Percentiles rank a stretch among this genome's conserved stretches.
Conservation (phyloP, 2,329 filamentous ascomycete species). For the Monosporascus sp. region DNA sequence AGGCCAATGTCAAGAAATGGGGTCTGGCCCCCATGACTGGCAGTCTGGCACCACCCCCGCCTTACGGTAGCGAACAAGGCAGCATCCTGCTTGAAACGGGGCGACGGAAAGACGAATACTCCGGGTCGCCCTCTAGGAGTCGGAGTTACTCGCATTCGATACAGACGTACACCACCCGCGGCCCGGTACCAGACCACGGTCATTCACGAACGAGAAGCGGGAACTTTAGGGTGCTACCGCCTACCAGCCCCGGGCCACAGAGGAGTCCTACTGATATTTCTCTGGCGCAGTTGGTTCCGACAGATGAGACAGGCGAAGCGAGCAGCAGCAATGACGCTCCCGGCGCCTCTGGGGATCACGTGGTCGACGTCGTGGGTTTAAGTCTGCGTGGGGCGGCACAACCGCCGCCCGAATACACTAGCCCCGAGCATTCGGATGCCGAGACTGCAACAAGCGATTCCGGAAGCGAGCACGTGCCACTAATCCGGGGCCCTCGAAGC, state of each 20-base stretch:
- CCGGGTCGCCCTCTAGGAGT: slow-evolving; percentile 35
- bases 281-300: slow-evolving; percentile 73
- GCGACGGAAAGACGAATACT: slow-evolving; percentile 53
- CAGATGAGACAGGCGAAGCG: slow-evolving; percentile 67
- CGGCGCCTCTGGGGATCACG: slow-evolving; percentile 30
- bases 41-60: slow-evolving; percentile 88
- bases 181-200: slow-evolving; percentile 46
- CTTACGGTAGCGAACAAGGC: slow-evolving; percentile 94
- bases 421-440: slow-evolving; percentile 56
- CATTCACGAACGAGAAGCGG: slow-evolving; percentile 73
- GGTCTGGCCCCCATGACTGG: slow-evolving; percentile 93
- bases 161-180: slow-evolving; percentile 33
- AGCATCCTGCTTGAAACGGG: slow-evolving; percentile 92
- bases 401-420: slow-evolving; percentile 68
- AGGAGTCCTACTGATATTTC: slow-evolving; percentile 95
- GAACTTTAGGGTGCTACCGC: slow-evolving; percentile 68
- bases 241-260: slow-evolving; percentile 82
- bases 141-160: slow-evolving; percentile 42
- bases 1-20: slow-evolving; percentile 99
- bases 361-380: slow-evolving; percentile 33
- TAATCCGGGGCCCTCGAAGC: slow-evolving; percentile 46
- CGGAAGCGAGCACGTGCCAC: slow-evolving; percentile 49
- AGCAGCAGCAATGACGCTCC: slow-evolving; percentile 41
- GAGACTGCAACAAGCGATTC: slow-evolving; percentile 52
- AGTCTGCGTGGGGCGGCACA: slow-evolving; percentile 52